phyloP scores from a whole-genome alignment of 257 asterid species.

The Solanum piurae region DNA sequence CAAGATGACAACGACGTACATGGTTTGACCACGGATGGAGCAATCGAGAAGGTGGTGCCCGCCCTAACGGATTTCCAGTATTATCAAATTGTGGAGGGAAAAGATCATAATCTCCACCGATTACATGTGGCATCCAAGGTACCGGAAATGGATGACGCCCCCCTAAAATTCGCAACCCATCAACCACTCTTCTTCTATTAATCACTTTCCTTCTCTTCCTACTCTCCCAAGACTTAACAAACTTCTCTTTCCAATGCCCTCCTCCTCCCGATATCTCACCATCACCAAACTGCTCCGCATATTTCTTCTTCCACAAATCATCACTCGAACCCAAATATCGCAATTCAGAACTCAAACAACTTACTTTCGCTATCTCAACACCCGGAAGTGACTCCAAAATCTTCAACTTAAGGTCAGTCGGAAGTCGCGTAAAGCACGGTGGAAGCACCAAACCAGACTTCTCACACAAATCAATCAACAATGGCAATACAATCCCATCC shows the following conservation, averaged over 20 bases:
- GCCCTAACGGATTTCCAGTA: neutral
- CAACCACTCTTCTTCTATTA: neutral
- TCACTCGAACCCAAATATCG: conserved; percentile 51
- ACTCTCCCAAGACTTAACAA: conserved; percentile 28
- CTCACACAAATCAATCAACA: conserved; percentile 74
- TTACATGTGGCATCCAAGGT: conserved; percentile 18
- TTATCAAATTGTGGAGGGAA: conserved; percentile 1
- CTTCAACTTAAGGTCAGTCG: conserved; percentile 65
- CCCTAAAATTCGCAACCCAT: neutral
- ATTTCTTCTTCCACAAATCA: conserved; percentile 72
- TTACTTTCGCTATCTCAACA: conserved; percentile 49
- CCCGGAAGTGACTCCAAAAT: conserved; percentile 61
- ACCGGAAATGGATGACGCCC: conserved; percentile 9
- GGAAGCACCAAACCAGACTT: conserved; percentile 59
- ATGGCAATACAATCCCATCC: conserved; percentile 68
- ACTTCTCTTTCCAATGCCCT: conserved; percentile 56
- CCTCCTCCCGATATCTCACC: conserved; percentile 7
- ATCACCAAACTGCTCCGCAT: conserved; percentile 33
- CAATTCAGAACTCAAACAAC: conserved; percentile 53
- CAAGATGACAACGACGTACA: conserved; percentile 34
- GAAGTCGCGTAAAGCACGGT: conserved; percentile 69
- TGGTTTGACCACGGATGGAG: neutral
- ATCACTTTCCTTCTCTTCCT: conserved; percentile 11
- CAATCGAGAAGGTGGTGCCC: neutral
- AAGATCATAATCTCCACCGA: conserved; percentile 35